These are phyloP conservation scores for Camellia sinensis DNA, from an alignment of 148 eudicot species.

Conservation along the genomic window DNA sequence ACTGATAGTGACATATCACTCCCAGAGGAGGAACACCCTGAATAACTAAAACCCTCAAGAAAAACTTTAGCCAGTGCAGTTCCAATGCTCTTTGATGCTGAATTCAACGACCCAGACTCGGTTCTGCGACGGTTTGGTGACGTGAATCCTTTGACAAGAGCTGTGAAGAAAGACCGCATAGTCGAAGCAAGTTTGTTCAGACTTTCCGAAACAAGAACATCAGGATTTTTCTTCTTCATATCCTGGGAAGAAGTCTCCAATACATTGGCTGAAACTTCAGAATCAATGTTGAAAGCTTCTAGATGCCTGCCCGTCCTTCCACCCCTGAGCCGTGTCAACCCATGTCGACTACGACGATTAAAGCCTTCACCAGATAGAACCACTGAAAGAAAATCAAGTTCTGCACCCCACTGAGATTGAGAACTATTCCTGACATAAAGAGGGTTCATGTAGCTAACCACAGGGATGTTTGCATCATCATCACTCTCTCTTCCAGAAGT, in stretches of 20 bases:
- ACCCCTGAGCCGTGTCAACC: conserved; percentile 79
- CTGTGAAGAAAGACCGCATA: conserved; percentile 69
- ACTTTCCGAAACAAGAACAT: conserved; percentile 62
- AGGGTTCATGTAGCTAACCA: conserved; percentile 81
- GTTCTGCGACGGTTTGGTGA: conserved; percentile 89
- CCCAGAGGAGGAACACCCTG: conserved; percentile 61
- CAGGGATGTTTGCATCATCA: conserved; percentile 62
- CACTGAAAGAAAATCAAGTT: conserved; percentile 79
- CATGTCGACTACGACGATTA: conserved; percentile 85
- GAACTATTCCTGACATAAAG: conserved; percentile 59
- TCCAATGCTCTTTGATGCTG: conserved; percentile 89
- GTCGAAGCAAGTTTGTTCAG: conserved; percentile 75
- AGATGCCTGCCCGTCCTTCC: conserved; percentile 78
- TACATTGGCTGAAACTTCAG: conserved; percentile 53
- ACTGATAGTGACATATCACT: conserved; percentile 55
- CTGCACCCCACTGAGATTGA: conserved; percentile 76
- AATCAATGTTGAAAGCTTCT: conserved; percentile 73
- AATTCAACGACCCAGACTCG: conserved; percentile 68
- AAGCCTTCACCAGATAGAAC: conserved; percentile 82
- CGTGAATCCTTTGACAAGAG: conserved; percentile 83
- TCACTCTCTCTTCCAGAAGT: conserved; percentile 87
- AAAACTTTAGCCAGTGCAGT: conserved; percentile 76
- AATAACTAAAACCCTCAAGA: conserved; percentile 74
- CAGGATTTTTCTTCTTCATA: conserved; percentile 80
- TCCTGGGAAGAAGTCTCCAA: conserved; percentile 52